These are phyloP conservation scores for Pseudognaphalium luteoalbum DNA, from an alignment of 129 eudicot genomes.

Conservation along the genomic window DNA sequence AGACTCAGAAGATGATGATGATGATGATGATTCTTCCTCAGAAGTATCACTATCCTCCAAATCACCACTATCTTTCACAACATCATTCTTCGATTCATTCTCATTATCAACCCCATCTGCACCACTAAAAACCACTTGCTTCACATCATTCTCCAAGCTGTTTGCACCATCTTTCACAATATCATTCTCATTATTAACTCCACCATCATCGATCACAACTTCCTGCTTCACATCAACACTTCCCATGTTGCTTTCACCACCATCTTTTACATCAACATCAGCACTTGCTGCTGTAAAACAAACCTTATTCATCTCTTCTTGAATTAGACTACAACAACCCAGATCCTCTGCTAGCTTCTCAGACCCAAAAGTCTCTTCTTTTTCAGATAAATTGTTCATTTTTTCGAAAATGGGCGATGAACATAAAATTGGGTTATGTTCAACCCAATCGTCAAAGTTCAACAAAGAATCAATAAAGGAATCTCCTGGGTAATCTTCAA, in stretches of 20 bases:
- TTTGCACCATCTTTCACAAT: background rate
- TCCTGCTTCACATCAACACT: background rate
- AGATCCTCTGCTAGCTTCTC: constrained; percentile 25
- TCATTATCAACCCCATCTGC: constrained; percentile 6
- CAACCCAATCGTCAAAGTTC: constrained; percentile 63
- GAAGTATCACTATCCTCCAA: constrained; percentile 39
- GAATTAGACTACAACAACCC: constrained; percentile 37
- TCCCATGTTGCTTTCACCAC: background rate
- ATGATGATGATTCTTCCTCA: constrained; percentile 43
- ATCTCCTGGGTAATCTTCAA: constrained; percentile 37
- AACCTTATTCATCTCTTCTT: constrained; percentile 56
- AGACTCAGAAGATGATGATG: constrained; percentile 45
- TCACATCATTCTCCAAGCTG: background rate
- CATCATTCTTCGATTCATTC: constrained; percentile 18
- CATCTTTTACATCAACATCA: background rate
- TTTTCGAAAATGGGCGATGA: background rate
- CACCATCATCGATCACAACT: background rate
- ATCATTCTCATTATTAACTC: background rate
- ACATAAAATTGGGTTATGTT: constrained; percentile 10
- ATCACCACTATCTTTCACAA: constrained; percentile 32
- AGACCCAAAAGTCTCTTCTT: constrained; percentile 19
- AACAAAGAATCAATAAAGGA: constrained; percentile 47
- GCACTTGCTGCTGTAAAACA: constrained; percentile 39
- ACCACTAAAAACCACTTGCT: background rate
- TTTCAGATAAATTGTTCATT: background rate